Percentiles rank a stretch among this genome's conserved stretches.
Conservation (phyloP, 371 early-diverging fungal genomes). For the Mucor mucedo region DNA sequence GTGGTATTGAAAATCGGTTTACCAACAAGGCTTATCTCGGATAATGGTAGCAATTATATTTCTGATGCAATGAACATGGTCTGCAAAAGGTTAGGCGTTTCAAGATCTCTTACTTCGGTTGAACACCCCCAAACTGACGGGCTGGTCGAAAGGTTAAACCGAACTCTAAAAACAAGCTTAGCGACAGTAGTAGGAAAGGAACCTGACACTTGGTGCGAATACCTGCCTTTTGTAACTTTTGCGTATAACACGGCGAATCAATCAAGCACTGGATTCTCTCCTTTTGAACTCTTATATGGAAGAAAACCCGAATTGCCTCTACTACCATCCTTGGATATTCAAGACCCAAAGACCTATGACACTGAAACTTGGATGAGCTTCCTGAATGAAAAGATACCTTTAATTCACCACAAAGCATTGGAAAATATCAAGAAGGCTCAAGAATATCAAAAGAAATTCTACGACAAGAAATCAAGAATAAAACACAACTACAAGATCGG, state of each 20-base stretch:
- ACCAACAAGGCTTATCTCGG: constrained; percentile 14
- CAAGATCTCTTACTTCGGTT: constrained; percentile 21
- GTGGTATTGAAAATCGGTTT: neutral
- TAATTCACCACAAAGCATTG: constrained; percentile 3
- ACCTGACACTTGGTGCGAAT: constrained; percentile 10
- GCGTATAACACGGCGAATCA: constrained; percentile 28
- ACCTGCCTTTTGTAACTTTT: constrained; percentile 26
- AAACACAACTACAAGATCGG: constrained; percentile 5
- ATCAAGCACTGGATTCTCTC: constrained; percentile 16
- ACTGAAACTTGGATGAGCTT: constrained; percentile 22
- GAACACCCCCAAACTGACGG: constrained; percentile 30
- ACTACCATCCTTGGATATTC: neutral
- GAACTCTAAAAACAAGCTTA: constrained; percentile 22
- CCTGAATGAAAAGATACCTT: constrained; percentile 17
- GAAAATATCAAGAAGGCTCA: constrained; percentile 24
- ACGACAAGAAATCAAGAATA: neutral
- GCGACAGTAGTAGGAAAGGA: constrained; percentile 15
- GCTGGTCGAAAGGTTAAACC: constrained; percentile 25
- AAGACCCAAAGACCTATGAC: constrained; percentile 7
- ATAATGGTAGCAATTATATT: constrained; percentile 19
- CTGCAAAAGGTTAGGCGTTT: constrained; percentile 9
- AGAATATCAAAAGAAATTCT: constrained; percentile 5
- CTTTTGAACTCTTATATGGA: no score
- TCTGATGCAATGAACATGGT: constrained; percentile 21
- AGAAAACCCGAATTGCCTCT: no score